Conservation (phyloP, 2,329 filamentous ascomycete genomes). For the Sclerotinia borealis region DNA sequence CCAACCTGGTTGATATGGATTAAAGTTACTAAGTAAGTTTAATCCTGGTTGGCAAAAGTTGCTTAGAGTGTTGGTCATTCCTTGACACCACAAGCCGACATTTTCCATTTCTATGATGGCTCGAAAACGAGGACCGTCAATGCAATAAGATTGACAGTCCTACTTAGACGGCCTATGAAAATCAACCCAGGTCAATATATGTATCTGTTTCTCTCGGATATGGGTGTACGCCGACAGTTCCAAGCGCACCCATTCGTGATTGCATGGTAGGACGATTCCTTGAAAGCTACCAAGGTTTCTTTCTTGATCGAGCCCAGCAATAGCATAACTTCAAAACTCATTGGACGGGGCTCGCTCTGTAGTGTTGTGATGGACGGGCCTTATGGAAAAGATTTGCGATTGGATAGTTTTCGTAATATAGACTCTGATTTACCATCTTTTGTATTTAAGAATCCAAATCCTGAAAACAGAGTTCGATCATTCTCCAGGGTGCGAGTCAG, state of each 20-base stretch:
- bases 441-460: no score
- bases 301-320: slow-evolving; percentile 12
- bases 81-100: background rate
- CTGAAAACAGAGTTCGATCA: no score
- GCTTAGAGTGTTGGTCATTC: background rate
- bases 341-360: background rate
- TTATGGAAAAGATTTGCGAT: slow-evolving; percentile 15
- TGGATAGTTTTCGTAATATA: no score
- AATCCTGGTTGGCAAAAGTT: no score
- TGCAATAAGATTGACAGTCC: background rate
- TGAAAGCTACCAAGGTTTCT: slow-evolving; percentile 1
- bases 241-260: slow-evolving; percentile 14
- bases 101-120: background rate
- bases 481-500: no score
- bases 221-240: background rate
- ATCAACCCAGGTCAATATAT: slow-evolving; percentile 7
- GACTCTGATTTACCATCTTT: no score
- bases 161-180: background rate
- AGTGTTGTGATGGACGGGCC: slow-evolving; percentile 15
- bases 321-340: slow-evolving; percentile 4
- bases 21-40: no score
- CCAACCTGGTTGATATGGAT: no score
- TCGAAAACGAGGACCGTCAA: background rate
- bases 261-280: slow-evolving; percentile 13
- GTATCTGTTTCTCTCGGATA: slow-evolving; percentile 5